These are phyloP conservation scores for Achlya hypogyna DNA, from an alignment of 352 stramenopile genomes.

Conservation along the genomic window DNA sequence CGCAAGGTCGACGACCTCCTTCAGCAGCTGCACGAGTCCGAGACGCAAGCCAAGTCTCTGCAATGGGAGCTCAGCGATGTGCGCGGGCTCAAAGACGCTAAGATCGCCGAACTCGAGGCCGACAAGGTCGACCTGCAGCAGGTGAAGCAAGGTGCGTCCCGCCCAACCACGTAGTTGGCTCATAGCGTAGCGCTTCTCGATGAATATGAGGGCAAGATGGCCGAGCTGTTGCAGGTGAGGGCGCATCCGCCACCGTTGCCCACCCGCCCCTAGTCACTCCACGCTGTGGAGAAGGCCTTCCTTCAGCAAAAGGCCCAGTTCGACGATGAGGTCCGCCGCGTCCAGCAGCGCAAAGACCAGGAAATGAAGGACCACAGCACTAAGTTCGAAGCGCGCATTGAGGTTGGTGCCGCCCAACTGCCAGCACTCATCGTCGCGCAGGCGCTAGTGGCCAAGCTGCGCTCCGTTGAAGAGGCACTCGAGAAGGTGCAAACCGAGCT, in stretches of 20 bases:
- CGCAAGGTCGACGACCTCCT: conserved; percentile 60
- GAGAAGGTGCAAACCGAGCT: conserved; percentile 43
- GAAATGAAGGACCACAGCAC: conserved; percentile 15
- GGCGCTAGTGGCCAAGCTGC: conserved; percentile 34
- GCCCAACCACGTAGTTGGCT: not conserved
- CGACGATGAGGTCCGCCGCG: conserved; percentile 49
- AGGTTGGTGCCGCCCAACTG: not conserved
- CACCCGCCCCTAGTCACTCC: conserved; percentile 29
- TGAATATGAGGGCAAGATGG: conserved; percentile 82
- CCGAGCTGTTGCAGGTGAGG: conserved; percentile 46
- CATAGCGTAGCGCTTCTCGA: conserved; percentile 37
- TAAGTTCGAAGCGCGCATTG: conserved; percentile 21
- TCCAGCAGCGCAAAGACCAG: conserved; percentile 37
- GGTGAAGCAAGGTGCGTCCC: conserved; percentile 40
- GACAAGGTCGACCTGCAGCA: conserved; percentile 48
- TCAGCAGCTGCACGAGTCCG: conserved; percentile 41
- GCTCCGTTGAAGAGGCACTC: conserved; percentile 37
- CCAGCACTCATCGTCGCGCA: conserved; percentile 1
- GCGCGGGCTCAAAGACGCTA: conserved; percentile 41
- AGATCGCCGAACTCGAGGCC: conserved; percentile 53
- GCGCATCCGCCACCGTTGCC: not conserved
- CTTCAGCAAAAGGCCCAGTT: conserved; percentile 77
- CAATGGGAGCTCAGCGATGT: conserved; percentile 65
- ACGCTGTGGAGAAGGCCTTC: conserved; percentile 74
- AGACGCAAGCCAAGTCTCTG: conserved; percentile 56